Base-by-base conservation (phyloP, 805 yeast species). In the Danielia reshetovae region DNA sequence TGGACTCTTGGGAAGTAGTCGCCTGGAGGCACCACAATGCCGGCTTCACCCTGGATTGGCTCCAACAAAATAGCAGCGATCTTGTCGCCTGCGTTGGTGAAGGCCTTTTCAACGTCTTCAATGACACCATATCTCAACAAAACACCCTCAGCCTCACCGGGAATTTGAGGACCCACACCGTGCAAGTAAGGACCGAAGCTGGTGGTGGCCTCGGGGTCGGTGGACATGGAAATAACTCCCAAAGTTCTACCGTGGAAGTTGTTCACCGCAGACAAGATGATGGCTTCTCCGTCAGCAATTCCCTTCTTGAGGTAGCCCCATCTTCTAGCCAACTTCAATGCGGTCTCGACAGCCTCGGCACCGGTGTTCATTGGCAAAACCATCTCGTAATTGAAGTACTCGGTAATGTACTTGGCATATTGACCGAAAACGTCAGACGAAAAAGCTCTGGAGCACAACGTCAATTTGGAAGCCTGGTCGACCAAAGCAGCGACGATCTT, bases 31-130 rank as follows among this genome's bases (percentile, higher is more conserved):
- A 89, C 96, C 18, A 89, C 90, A 47, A 90, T 90, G 49, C 97
- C 97, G 22, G 97, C 97, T 62, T 90, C 97, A 60, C 97, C 97
- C 62, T 90, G 97, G 54, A 89, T 89, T 43, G 97, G 97, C 67
- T 90, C 97, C 50, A 90, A 76, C 45, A 90, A 67, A 47, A 90
- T 76, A 27, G 96, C 97, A 29, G 96, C 95, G 46, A 90, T 79
- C 58, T 79, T 81, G 59, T 85, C 90, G 45, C 96, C 96, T 16
- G 90, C 87, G 38, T 75, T 75, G 46, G 72, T 68, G 52, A 89
- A 79, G 2, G 95, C 96, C 48, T 70, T 70, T 62, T 87, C 88
- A 34, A 90, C 78, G 56, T 90, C 97, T 57, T 78, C 95, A 53
- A 86, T 77, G 42, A 70, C 75, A 55, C 96, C 96, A 62, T 84